phyloP scores from a whole-genome alignment of 2,329 filamentous ascomycete species.

The Penicillium griseofulvum region DNA sequence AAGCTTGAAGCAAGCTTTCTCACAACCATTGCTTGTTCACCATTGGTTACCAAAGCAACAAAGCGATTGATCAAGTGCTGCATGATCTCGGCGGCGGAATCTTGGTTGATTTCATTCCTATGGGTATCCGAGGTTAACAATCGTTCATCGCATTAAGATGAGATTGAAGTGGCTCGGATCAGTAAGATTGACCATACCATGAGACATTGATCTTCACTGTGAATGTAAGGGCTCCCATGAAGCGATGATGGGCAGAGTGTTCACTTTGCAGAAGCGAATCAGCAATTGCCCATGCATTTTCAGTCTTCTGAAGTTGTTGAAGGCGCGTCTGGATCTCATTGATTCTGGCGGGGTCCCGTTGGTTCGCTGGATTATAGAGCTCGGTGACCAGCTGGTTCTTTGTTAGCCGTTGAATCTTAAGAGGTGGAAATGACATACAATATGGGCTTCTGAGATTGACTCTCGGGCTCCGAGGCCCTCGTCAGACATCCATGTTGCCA shows the following conservation, averaged over 20 bases:
- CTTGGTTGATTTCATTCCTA: conserved; percentile 39
- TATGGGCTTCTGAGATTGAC: conserved; percentile 16
- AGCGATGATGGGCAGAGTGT: conserved; percentile 70
- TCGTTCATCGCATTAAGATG: neutral
- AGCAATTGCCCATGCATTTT: conserved; percentile 81
- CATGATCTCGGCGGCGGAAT: conserved; percentile 37
- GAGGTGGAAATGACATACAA: conserved; percentile 1
- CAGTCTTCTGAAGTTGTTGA: conserved; percentile 73
- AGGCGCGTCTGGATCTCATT: conserved; percentile 68
- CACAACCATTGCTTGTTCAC: conserved; percentile 43
- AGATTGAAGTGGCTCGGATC: neutral
- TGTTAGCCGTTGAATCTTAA: conserved; percentile 7
- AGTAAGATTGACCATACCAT: conserved; percentile 52
- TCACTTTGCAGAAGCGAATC: conserved; percentile 68
- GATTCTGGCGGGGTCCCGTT: conserved; percentile 44
- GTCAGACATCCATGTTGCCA: conserved; percentile 11
- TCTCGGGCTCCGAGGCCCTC: conserved; percentile 9
- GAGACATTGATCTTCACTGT: conserved; percentile 95
- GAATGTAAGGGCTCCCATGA: conserved; percentile 89
- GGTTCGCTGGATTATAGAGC: conserved; percentile 45
- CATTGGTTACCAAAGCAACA: conserved; percentile 39
- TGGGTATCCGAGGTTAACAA: neutral
- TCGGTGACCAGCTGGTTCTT: conserved; percentile 38
- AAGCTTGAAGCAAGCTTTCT: conserved; percentile 48
- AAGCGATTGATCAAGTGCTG: conserved; percentile 45